Percentiles rank a stretch among this genome's conserved stretches.
Conservation (phyloP, 495 filamentous ascomycete genomes). For the Aspergillus nidulans region DNA sequence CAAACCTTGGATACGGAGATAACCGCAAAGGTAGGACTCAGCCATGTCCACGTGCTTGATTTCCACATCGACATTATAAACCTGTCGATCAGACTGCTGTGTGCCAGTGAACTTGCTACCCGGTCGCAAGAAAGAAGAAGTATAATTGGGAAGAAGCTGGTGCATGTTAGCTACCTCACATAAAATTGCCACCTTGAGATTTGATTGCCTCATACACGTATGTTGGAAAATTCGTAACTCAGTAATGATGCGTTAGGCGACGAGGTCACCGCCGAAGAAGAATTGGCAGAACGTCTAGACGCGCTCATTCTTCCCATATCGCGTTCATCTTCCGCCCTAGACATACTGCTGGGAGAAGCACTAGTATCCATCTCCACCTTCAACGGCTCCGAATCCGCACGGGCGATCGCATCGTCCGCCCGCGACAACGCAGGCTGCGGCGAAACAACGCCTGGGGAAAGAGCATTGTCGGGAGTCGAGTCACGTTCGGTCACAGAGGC, state of each 20-base stretch:
- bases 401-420: conserved; percentile 31
- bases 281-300: conserved; percentile 24
- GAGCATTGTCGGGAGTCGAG: conserved; percentile 23
- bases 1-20: conserved; percentile 91
- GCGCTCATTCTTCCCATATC: conserved; percentile 32
- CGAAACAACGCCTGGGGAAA: conserved; percentile 25
- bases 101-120: conserved; percentile 87
- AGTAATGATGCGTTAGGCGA: conserved; percentile 45
- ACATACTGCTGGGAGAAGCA: conserved; percentile 22
- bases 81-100: conserved; percentile 84
- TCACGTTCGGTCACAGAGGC: conserved; percentile 20
- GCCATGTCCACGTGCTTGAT: conserved; percentile 94
- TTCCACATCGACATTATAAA: conserved; percentile 94
- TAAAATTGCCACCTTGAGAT: background rate
- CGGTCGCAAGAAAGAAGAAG: conserved; percentile 80
- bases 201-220: conserved; percentile 48
- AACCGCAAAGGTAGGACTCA: conserved; percentile 93
- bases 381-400: conserved; percentile 25
- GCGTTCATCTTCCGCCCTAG: conserved; percentile 34
- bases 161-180: conserved; percentile 16
- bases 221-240: conserved; percentile 62
- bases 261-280: conserved; percentile 24
- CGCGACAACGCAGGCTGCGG: conserved; percentile 29
- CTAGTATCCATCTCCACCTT: conserved; percentile 23
- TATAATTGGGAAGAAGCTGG: conserved; percentile 46